Evolutionary conservation across 208 protist genomes (phyloP).

Genomic region (Wallacemonas sp.): DNA sequence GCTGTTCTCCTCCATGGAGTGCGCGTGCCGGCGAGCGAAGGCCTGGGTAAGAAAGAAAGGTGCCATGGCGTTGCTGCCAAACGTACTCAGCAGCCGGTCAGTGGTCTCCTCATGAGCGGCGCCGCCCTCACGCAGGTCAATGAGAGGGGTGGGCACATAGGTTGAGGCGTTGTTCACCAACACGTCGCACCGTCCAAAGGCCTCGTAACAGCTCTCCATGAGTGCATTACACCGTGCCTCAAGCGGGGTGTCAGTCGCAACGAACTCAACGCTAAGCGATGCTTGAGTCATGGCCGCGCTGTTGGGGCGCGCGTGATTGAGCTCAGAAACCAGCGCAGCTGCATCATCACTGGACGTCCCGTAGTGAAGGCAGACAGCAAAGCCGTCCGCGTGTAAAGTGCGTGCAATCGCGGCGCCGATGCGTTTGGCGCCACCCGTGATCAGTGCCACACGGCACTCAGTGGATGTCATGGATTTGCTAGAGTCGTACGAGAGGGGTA

Average conservation of each 20-base stretch:
- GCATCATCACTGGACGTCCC: slow-evolving; percentile 30
- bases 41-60: slow-evolving; percentile 57
- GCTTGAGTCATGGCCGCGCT: slow-evolving; percentile 25
- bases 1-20: slow-evolving; percentile 12
- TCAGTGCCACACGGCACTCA: slow-evolving; percentile 35
- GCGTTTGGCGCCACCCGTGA: slow-evolving; percentile 59
- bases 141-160: slow-evolving; percentile 66
- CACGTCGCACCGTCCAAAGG: slow-evolving; percentile 72
- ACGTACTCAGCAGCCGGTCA: slow-evolving; percentile 28
- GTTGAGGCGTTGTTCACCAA: slow-evolving; percentile 87
- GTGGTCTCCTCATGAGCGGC: slow-evolving; percentile 17
- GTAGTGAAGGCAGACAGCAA: slow-evolving; percentile 61
- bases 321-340: slow-evolving; percentile 26
- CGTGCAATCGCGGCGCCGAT: slow-evolving; percentile 51
- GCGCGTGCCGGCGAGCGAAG: slow-evolving; percentile 36
- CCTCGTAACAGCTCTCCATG: slow-evolving; percentile 39
- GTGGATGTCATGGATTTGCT: background rate
- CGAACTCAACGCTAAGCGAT: background rate
- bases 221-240: slow-evolving; percentile 32
- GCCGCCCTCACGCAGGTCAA: slow-evolving; percentile 3
- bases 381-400: slow-evolving; percentile 46
- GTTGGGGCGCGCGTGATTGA: slow-evolving; percentile 45
- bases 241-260: slow-evolving; percentile 8
- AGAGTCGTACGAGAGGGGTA: background rate
- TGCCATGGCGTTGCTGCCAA: slow-evolving; percentile 75